Conservation (phyloP, 2,329 filamentous ascomycete species). For the Pseudogymnoascus sp. region DNA sequence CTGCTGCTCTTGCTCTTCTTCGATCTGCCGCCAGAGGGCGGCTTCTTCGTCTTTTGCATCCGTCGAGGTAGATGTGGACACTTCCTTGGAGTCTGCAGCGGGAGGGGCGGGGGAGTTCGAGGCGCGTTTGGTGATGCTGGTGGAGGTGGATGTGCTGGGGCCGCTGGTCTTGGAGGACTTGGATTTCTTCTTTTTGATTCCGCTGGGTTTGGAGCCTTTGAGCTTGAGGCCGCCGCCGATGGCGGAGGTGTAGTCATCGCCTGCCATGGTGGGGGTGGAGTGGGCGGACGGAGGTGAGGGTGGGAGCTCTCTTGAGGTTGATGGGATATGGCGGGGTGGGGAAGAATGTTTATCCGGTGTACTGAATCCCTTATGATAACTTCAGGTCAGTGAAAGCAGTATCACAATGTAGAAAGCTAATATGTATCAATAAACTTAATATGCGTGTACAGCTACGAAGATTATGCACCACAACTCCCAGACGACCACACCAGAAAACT, state of each 20-base stretch:
- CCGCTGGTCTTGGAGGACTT: slow-evolving; percentile 9
- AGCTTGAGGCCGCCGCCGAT: slow-evolving; percentile 70
- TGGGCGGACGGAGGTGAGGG: too few species aligned
- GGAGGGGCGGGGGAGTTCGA: neutral
- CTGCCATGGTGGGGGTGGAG: slow-evolving; percentile 45
- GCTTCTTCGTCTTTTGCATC: slow-evolving; percentile 40
- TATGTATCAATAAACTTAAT: neutral
- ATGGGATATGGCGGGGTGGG: neutral
- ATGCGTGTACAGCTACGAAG: slow-evolving; percentile 1
- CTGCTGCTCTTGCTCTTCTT: slow-evolving; percentile 26
- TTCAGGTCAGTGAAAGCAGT: too few species aligned
- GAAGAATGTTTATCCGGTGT: slow-evolving; percentile 3
- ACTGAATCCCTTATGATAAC: neutral
- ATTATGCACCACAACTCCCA: slow-evolving; percentile 4
- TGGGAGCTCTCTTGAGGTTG: neutral
- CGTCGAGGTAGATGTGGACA: slow-evolving; percentile 28
- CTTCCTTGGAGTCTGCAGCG: slow-evolving; percentile 28
- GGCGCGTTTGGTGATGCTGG: neutral
- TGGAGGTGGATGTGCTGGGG: neutral
- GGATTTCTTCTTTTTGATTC: slow-evolving; percentile 56
- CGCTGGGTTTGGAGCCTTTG: slow-evolving; percentile 57
- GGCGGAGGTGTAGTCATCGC: slow-evolving; percentile 63
- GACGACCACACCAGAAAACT: neutral
- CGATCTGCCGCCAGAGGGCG: slow-evolving; percentile 22
- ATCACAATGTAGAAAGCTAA: too few species aligned